phyloP scores from a whole-genome alignment of 1,139 yeast genomes.

The Kodamaea arcana region DNA sequence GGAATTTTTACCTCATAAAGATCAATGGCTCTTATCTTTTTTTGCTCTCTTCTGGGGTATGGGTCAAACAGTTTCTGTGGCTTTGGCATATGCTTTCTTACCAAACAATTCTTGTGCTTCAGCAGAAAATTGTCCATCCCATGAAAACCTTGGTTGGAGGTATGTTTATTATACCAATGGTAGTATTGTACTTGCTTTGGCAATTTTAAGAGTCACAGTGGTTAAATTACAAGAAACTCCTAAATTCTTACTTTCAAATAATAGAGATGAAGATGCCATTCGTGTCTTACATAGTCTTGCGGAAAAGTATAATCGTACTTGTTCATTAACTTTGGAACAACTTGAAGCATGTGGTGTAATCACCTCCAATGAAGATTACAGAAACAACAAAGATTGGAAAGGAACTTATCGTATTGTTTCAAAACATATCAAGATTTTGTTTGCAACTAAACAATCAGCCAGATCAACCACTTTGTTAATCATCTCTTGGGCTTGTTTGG shows the following conservation, averaged over 20 bases:
- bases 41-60: constrained; percentile 36
- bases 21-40: constrained; percentile 33
- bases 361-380: constrained; percentile 13
- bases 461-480: constrained; percentile 24
- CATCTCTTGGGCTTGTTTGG: constrained; percentile 29
- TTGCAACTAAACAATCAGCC: constrained; percentile 19
- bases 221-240: constrained; percentile 31
- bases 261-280: constrained; percentile 32
- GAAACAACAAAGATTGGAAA: constrained; percentile 7
- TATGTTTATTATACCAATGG: constrained; percentile 32
- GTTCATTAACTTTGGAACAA: constrained; percentile 26
- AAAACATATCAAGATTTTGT: constrained; percentile 23
- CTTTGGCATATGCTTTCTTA: constrained; percentile 30
- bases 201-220: constrained; percentile 28
- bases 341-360: constrained; percentile 24
- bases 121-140: constrained; percentile 27
- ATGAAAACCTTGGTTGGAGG: constrained; percentile 32
- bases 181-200: constrained; percentile 24
- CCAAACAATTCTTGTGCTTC: constrained; percentile 24
- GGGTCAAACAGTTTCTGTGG: constrained; percentile 30
- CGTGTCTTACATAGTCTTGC: constrained; percentile 24
- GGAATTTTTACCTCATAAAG: constrained; percentile 22
- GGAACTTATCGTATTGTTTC: constrained; percentile 16
- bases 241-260: constrained; percentile 28
- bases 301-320: constrained; percentile 22